Evolutionary conservation across 2,329 filamentous ascomycete species (phyloP), one percentile per base, ranked within the genome.

Genomic region (Hymenoscyphus repandus): DNA sequence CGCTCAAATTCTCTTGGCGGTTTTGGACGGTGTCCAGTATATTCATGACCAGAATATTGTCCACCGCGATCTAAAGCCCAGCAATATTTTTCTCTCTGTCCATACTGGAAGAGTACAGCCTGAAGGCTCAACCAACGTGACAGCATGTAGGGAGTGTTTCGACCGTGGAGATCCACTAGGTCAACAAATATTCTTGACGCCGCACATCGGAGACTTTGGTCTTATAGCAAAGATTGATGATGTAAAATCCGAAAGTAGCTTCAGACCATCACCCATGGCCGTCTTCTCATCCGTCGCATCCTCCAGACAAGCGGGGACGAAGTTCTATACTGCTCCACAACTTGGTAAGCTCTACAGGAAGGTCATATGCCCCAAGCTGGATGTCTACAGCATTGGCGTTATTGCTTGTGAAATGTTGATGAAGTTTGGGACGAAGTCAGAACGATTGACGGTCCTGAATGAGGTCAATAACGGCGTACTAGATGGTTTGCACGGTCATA

Each of bases 161-260:
- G 61, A 61, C 39, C 7, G 7, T 27, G 12, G n/a, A 12, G 27
- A 45, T 51, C 5, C 57, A 55, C 18, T 62, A 50, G 36, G 55
- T 30, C 33, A 59, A 60, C 2, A 58, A 61, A 59, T 72, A 12
- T 77, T 75, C 52, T 68, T 80, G 31, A 76, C 74, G 36, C 79
- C 83, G 10, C 75, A 80, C 4, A 85, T 87, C 47, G 83, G 83
- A 1, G 83, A 87, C 60, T 86, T 87, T 59, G 83, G 83, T 2
- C 74, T 86, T 4, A 81, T 83, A 4, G 77, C 79, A 9, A 75
- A 54, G 53, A 68, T 43, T 61, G 67, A 51, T 15, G 54, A 68
- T 11, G 52, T 42, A 42, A 12, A 11, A 41, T 22, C 30, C 41
- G 13, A 47, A 47, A 12, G 27, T 46, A 15, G 30, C 36, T 44